Conservation (phyloP, 768 basidiomycete genomes). For the Hygrocybe coccinea region DNA sequence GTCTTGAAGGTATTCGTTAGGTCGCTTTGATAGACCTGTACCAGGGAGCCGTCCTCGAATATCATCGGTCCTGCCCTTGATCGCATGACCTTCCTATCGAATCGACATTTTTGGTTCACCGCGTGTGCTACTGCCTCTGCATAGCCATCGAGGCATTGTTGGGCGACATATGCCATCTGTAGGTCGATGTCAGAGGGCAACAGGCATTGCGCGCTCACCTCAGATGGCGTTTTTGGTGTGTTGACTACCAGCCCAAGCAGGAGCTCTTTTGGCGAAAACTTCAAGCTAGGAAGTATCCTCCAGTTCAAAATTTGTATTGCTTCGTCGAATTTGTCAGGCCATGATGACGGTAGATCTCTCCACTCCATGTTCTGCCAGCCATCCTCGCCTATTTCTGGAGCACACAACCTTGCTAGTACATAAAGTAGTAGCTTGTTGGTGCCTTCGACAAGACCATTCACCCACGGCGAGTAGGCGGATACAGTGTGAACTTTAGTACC, state of each 20-base stretch:
- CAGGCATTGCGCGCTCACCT: neutral
- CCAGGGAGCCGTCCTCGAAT: conserved; percentile 26
- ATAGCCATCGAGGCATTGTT: conserved; percentile 30
- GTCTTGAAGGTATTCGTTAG: conserved; percentile 9
- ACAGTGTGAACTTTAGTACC: neutral
- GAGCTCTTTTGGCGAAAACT: neutral
- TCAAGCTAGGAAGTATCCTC: neutral
- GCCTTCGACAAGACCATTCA: conserved; percentile 35
- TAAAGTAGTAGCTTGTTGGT: conserved; percentile 30
- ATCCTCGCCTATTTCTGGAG: conserved; percentile 29
- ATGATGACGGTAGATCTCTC: conserved; percentile 19
- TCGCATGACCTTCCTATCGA: conserved; percentile 21
- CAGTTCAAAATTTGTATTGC: conserved; percentile 16
- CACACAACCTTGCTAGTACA: conserved; percentile 27
- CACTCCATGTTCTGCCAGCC: conserved; percentile 5
- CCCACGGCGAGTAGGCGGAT: conserved; percentile 38
- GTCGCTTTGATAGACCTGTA: conserved; percentile 28
- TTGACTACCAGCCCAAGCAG: neutral
- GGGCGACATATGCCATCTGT: conserved; percentile 28
- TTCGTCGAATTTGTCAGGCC: conserved; percentile 21
- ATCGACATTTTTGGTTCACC: conserved; percentile 19
- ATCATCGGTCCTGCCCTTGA: conserved; percentile 14
- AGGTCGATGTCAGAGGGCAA: neutral
- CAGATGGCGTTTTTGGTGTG: neutral
- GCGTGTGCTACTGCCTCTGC: conserved; percentile 22